A percentile compares a stretch with the other conserved stretches of the same genome.
phyloP scores from a whole-genome alignment of 306 rosid genomes.

The Trichosanthes truncata region DNA sequence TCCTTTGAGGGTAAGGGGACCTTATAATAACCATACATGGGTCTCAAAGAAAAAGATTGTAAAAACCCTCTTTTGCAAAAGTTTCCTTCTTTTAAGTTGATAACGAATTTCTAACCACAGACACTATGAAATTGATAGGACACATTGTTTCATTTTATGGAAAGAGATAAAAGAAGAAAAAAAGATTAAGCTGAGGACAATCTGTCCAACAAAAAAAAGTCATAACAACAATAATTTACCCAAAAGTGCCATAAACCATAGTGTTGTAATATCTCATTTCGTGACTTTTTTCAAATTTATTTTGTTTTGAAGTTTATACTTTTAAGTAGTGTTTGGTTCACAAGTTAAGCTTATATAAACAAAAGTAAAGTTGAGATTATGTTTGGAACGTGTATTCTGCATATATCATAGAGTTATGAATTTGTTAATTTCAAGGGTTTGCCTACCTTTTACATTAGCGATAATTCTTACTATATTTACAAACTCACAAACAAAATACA shows the following conservation, averaged over 20 bases:
- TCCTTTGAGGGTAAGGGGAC: neutral
- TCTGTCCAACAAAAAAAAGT: neutral
- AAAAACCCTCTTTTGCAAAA: neutral
- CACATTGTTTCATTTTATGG: neutral
- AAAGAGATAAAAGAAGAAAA: neutral
- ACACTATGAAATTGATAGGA: neutral
- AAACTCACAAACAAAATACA: too few species aligned
- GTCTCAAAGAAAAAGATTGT: neutral
- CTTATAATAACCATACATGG: conserved; percentile 3
- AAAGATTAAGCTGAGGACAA: neutral
- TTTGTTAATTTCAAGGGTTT: neutral
- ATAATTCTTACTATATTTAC: too few species aligned
- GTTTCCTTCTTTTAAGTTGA: neutral
- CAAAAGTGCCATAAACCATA: neutral
- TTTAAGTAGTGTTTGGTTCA: neutral
- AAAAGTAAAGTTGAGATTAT: too few species aligned
- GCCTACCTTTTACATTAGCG: too few species aligned
- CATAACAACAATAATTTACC: neutral
- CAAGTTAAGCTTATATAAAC: too few species aligned
- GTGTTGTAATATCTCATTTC: neutral
- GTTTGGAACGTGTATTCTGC: too few species aligned
- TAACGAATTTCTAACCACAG: neutral
- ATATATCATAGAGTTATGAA: too few species aligned
- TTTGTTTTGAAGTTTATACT: too few species aligned
- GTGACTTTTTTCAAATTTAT: too few species aligned